Base-by-base conservation (phyloP, 352 stramenopile species). In the Globisporangium paroecandrum region DNA sequence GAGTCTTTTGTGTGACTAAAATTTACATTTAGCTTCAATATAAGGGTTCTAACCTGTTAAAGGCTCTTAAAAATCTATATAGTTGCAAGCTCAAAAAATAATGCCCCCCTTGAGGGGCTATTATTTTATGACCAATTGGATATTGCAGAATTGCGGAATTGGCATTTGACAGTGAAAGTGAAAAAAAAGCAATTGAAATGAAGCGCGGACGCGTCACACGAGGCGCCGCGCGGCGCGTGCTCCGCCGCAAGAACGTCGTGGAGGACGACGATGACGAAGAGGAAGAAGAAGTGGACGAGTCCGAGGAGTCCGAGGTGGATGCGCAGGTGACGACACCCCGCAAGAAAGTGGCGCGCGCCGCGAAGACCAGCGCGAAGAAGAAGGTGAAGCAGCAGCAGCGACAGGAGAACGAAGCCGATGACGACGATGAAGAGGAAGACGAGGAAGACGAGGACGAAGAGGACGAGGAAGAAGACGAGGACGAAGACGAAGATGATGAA, bases 171-270 rank as follows among this genome's bases (percentile, higher is more conserved):
- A 36, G 18, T 46, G 38, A 46, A 46, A 18, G 36, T 41, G n/a
- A 5, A 41, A 22, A 41, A 3, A n/a, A 74, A 24, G 9, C 38
- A 46, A 12, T 38, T 32, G 36, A 41, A 41, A 87, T 88, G 80
- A 91, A 89, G 80, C 83, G 85, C 29, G 78, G 78, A 64, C 76
- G 85, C 9, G 69, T 79, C 57, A 71, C 77, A 49, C 64, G 77
- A 68, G 72, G 73, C 22, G 46, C 78, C 66, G 70, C 77, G 70
- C 83, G 78, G 54, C 85, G 82, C 57, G 75, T 73, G 64, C 68
- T 91, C 67, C 81, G 86, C 7, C 82, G 86, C 29, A 91, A 90
- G 65, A 94, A 92, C 65, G 67, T 94, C 36, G 84, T 94, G 41
- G 71, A 85, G 27, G 65, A 73, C 13, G 62, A 71, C 29, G 58